Conservation (phyloP, 108 stramenopile genomes). For the Aurantiochytrium sp. region DNA sequence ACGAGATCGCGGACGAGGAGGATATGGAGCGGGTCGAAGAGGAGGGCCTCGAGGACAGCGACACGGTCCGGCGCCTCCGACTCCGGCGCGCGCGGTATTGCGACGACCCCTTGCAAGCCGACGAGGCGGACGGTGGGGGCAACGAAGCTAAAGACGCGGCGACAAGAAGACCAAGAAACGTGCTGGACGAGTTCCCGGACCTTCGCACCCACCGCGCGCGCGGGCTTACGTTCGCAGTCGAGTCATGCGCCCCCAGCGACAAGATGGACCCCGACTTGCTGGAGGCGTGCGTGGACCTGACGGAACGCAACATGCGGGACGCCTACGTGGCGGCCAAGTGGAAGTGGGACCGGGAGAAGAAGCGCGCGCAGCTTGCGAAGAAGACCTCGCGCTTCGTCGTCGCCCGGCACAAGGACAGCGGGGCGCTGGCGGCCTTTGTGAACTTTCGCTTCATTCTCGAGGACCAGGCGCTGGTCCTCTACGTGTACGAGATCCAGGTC, state of each 20-base stretch:
- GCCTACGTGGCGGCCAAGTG: not conserved
- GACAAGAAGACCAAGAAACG: not conserved
- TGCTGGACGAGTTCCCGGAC: not conserved
- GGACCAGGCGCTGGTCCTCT: not conserved
- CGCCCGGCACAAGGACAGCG: not conserved
- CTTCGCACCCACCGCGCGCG: not conserved
- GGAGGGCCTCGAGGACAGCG: not conserved
- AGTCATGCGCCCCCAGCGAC: not conserved
- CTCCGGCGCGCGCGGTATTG: not conserved
- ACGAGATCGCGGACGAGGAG: not conserved
- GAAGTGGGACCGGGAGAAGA: not conserved
- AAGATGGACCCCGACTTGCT: not conserved
- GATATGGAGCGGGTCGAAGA: not conserved
- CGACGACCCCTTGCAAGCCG: not conserved
- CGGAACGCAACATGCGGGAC: not conserved
- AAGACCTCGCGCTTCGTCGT: not conserved
- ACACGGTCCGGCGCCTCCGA: not conserved
- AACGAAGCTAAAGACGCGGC: too few relatives aligned
- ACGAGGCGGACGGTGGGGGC: not conserved
- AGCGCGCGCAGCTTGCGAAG: not conserved
- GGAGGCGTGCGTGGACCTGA: not conserved
- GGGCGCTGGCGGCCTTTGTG: not conserved
- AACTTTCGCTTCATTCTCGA: not conserved
- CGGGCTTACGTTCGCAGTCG: not conserved
- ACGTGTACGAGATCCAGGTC: slow-evolving; percentile 10